Base-by-base conservation (phyloP, 768 basidiomycete species). In the Cubamyces sp. region DNA sequence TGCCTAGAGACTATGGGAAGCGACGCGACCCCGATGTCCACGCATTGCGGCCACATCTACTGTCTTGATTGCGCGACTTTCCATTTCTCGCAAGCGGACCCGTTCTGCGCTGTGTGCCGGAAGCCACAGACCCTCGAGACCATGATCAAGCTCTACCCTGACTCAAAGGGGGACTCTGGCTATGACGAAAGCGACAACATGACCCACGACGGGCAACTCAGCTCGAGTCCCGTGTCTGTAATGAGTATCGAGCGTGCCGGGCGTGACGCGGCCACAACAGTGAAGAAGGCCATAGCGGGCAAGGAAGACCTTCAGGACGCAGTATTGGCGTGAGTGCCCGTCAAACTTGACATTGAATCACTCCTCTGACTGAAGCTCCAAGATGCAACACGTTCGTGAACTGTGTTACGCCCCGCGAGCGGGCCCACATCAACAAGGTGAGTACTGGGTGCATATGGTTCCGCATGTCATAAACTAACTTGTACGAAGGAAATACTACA, bases 21-120 rank as follows among this genome's bases (percentile, higher is more conserved):
- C 5, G 28, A 11, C 2, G 43, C 57, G 0, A 57, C 51, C 2
- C 69, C 66, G 7, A 62, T 68, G 51, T 56, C 68, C 9, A 68
- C 68, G 28, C 61, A 57, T n/a, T 72, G 71, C 30, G 69, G 69
- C 41, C 69, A 72, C 52, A 54, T 72, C 39, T 72, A 70, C 48
- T 72, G 71, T 52, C 50, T 66, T 1, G 68, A 67, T 48, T 72
- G 71, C 43, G 69, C 69, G 26, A 66, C 69, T 1, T 68, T 66
- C 57, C 64, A 65, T 47, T 71, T 71, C 62, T 37, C 63, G 12
- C 43, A 43, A 19, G 54, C 46, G 12, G 46, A 37, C 34, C 64
- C 66, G 5, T 64, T 61, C 49, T 66, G 67, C 7, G 68, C 68
- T 16, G 51, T 64, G 6, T 72, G 71, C 50, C 64, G 69, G 55